A percentile compares a stretch with the other conserved stretches of the same genome.
These are phyloP conservation scores for Paraphoma chrysanthemicola DNA, from an alignment of 2,329 filamentous ascomycete species.

Conservation along the genomic window DNA sequence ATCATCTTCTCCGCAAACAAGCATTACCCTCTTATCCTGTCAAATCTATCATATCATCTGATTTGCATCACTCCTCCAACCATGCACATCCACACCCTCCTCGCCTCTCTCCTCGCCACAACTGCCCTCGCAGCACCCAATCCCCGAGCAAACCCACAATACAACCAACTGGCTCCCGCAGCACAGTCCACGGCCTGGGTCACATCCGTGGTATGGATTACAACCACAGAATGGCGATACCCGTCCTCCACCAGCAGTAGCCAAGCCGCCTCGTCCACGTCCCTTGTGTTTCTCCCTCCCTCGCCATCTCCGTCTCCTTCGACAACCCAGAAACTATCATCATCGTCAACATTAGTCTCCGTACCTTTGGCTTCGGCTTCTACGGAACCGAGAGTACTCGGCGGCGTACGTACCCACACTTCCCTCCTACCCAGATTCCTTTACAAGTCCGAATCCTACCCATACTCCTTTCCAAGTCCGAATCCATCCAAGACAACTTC, in stretches of 20 bases:
- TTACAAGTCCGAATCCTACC: too few relatives aligned
- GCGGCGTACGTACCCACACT: constrained; percentile 4
- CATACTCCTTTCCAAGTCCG: too few relatives aligned
- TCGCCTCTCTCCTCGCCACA: constrained; percentile 8
- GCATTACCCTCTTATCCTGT: not conserved
- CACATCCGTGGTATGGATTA: not conserved
- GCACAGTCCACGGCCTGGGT: not conserved
- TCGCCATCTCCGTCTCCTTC: too few relatives aligned
- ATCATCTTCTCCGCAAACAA: not conserved
- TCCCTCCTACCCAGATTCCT: too few relatives aligned
- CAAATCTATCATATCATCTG: not conserved
- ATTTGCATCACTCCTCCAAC: not conserved
- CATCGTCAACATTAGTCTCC: constrained; percentile 4
- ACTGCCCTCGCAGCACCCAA: not conserved
- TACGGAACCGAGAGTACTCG: not conserved
- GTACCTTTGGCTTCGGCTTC: not conserved
- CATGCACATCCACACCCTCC: constrained; percentile 14
- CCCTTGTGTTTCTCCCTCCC: too few relatives aligned
- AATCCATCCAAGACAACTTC: too few relatives aligned
- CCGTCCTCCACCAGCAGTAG: too few relatives aligned
- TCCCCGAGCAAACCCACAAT: not conserved
- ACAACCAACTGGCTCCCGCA: not conserved
- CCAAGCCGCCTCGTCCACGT: too few relatives aligned
- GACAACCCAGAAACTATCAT: too few relatives aligned
- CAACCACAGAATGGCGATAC: too few relatives aligned